A percentile compares a stretch with the other conserved stretches of the same genome.
These are phyloP conservation scores for Dipodascus geniculatus DNA, from an alignment of 805 yeast species.

Conservation along the genomic window DNA sequence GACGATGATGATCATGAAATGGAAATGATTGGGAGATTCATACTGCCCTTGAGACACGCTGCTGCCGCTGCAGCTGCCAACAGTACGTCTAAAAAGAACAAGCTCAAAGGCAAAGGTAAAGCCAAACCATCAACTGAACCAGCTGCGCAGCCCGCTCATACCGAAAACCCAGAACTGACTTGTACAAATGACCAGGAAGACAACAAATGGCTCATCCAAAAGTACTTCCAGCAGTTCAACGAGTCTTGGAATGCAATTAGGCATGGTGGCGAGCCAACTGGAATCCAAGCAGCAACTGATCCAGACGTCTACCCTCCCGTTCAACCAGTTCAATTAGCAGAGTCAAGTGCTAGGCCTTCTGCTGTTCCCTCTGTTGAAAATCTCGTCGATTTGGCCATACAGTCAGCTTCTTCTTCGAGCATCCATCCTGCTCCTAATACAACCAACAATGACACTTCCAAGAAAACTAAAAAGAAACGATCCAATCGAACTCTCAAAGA, in stretches of 20 bases:
- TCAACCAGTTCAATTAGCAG: slow-evolving; percentile 41
- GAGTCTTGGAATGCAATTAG: background rate
- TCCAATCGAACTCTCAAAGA: background rate
- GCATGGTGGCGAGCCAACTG: slow-evolving; percentile 39
- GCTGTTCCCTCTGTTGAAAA: background rate
- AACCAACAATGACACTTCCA: background rate
- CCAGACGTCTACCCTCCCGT: slow-evolving; percentile 38
- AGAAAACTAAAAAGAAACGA: background rate
- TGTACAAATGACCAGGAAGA: background rate
- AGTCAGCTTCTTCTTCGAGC: background rate
- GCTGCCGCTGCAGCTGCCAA: background rate
- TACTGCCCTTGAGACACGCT: background rate
- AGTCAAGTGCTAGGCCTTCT: slow-evolving; percentile 9
- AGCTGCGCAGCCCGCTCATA: background rate
- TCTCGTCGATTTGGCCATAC: background rate
- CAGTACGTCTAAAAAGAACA: background rate
- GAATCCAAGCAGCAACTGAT: slow-evolving; percentile 37
- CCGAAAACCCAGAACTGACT: background rate
- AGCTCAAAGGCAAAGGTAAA: background rate
- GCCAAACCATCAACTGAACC: background rate
- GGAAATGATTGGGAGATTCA: slow-evolving; percentile 14
- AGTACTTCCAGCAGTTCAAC: slow-evolving; percentile 2
- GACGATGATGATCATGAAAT: slow-evolving; percentile 22
- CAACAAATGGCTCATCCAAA: background rate
- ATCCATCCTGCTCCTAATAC: background rate